These are phyloP conservation scores for Huiozyma sinensis DNA, from an alignment of 805 yeast species.

Conservation along the genomic window DNA sequence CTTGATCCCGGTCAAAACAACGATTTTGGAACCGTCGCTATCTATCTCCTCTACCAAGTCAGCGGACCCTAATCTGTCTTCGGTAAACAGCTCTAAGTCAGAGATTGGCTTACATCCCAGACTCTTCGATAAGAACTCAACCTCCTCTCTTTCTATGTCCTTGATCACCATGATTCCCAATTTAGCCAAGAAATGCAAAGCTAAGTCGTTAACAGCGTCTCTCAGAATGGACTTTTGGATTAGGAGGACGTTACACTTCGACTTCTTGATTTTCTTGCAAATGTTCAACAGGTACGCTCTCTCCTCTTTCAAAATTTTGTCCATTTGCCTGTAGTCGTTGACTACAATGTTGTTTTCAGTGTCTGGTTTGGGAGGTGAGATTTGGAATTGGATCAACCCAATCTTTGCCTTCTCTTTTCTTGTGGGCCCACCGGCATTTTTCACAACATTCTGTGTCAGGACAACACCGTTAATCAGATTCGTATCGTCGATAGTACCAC, in stretches of 20 bases:
- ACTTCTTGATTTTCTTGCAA: constrained; percentile 92
- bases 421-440: constrained; percentile 89
- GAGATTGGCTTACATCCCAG: constrained; percentile 95
- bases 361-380: constrained; percentile 94
- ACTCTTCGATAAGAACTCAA: constrained; percentile 75
- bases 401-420: constrained; percentile 89
- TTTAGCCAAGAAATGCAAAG: constrained; percentile 88
- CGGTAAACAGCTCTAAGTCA: constrained; percentile 85
- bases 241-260: constrained; percentile 86
- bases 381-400: constrained; percentile 85
- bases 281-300: constrained; percentile 89
- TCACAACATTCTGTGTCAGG: constrained; percentile 79
- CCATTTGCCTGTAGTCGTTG: constrained; percentile 98
- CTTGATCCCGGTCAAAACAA: constrained; percentile 76
- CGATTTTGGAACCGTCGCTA: constrained; percentile 80
- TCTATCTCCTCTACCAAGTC: constrained; percentile 88
- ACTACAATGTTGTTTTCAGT: constrained; percentile 97
- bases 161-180: constrained; percentile 88
- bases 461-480: constrained; percentile 89
- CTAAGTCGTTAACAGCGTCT: constrained; percentile 90
- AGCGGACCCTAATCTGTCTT: constrained; percentile 84
- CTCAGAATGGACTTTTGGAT: constrained; percentile 89
- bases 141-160: constrained; percentile 93
- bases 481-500: constrained; percentile 97
- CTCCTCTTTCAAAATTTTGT: constrained; percentile 94